Conservation (phyloP, 768 basidiomycete species). For the Lactarius sp. region DNA sequence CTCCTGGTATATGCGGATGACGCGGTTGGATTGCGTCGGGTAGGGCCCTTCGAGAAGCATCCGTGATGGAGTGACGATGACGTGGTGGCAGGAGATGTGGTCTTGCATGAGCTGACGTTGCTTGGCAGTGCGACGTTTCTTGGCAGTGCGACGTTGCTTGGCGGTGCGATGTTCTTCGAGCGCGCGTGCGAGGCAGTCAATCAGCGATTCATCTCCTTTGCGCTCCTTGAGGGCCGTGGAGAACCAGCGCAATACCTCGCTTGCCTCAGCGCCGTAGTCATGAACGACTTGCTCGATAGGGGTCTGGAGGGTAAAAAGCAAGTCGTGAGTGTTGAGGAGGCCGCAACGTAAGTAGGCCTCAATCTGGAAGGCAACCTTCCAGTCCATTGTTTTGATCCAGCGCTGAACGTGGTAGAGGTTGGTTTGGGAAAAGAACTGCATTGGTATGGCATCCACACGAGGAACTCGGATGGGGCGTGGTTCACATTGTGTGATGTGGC, state of each 20-base stretch:
- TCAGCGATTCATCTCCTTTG: conserved; percentile 38
- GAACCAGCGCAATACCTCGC: conserved; percentile 52
- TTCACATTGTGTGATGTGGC: conserved; percentile 43
- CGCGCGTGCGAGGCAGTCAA: conserved; percentile 44
- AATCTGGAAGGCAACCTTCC: conserved; percentile 72
- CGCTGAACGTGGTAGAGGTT: conserved; percentile 43
- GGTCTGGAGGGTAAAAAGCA: conserved; percentile 43
- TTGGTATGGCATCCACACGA: conserved; percentile 44
- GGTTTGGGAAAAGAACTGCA: conserved; percentile 47
- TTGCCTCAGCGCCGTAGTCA: conserved; percentile 33
- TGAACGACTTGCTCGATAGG: conserved; percentile 41
- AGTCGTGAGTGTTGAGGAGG: conserved; percentile 54
- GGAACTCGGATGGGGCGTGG: conserved; percentile 29
- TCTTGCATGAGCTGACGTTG: conserved; percentile 31
- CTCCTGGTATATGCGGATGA: conserved; percentile 57
- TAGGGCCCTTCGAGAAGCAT: conserved; percentile 74
- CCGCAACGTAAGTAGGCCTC: conserved; percentile 64
- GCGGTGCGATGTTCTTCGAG: conserved; percentile 25
- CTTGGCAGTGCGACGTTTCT: no score
- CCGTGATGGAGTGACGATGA: conserved; percentile 72
- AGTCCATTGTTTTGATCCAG: conserved; percentile 47
- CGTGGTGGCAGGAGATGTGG: conserved; percentile 64
- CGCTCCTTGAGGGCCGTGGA: conserved; percentile 44
- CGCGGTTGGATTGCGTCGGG: conserved; percentile 69
- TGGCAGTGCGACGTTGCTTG: conserved; percentile 1